A percentile compares a stretch with the other conserved stretches of the same genome.
phyloP scores from a whole-genome alignment of 352 stramenopile species.

The Phytophthora meadii region DNA sequence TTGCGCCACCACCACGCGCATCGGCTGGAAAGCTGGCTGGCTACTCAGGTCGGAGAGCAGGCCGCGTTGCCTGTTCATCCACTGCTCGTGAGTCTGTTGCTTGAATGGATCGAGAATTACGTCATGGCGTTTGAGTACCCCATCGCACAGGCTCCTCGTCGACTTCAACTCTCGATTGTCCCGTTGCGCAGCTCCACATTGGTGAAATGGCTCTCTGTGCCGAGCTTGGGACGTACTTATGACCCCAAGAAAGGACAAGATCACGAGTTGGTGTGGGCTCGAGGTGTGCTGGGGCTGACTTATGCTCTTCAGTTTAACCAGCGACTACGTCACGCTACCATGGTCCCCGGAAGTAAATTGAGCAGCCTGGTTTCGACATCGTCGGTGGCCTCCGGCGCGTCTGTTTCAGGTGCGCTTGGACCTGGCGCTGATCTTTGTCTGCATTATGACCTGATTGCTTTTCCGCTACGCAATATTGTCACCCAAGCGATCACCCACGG shows the following conservation, averaged over 20 bases:
- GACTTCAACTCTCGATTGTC: conserved; percentile 68
- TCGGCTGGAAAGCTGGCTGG: conserved; percentile 64
- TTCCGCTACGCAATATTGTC: conserved; percentile 61
- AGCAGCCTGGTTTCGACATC: conserved; percentile 45
- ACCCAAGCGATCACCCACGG: conserved; percentile 37
- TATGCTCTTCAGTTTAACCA: conserved; percentile 81
- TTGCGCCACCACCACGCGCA: conserved; percentile 63
- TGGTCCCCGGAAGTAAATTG: conserved; percentile 61
- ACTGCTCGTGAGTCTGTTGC: conserved; percentile 55
- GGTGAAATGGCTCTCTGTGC: conserved; percentile 45
- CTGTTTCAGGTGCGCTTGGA: conserved; percentile 34
- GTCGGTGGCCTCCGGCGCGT: conserved; percentile 31
- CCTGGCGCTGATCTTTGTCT: conserved; percentile 57
- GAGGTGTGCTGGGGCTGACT: conserved; percentile 49
- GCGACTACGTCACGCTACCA: conserved; percentile 58
- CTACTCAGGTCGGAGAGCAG: conserved; percentile 47
- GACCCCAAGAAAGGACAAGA: conserved; percentile 18
- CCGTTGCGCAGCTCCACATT: conserved; percentile 51
- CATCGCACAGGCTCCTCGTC: conserved; percentile 54
- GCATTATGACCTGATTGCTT: conserved; percentile 50
- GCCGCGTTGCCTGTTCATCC: conserved; percentile 58
- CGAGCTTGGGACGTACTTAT: conserved; percentile 25
- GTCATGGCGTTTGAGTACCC: conserved; percentile 80
- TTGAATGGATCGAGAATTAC: conserved; percentile 84
- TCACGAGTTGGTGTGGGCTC: conserved; percentile 40